Base-by-base conservation (phyloP, 139 green algal genomes). In the Chlorella sp. region DNA sequence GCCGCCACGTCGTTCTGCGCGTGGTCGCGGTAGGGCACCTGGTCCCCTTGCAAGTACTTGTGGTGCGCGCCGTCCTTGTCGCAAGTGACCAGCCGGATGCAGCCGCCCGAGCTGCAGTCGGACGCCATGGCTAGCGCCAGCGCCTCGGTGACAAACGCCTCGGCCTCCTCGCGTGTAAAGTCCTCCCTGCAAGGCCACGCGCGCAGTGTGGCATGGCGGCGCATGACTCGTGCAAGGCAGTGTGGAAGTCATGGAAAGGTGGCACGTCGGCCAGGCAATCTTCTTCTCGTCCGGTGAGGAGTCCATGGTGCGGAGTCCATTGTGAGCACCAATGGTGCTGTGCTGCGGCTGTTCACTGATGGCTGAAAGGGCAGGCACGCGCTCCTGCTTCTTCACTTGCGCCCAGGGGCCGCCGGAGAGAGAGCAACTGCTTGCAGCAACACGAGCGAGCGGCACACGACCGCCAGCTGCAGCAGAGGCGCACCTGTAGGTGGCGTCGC, bases 61-160 rank as follows among this genome's bases (percentile, higher is more conserved):
- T 84, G 69, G 32, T 85, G 71, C 17, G 81, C 80, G 5, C 92
- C 92, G 3, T 73, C 66, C 35, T 83, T 80, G 75, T 86, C 75
- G 5, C 95, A 34, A 1, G 90, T 94, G 2, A 96, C 86, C 26
- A 95, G 69, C 26, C 93, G 81, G 49, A 93, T 88, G 59, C 92
- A 75, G 31, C 93, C 93, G 30, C 93, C 93, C 6, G 87, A 94
- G 24, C 83, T 92, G 3, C 80, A 79, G 68, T 97, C 92, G 1
- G 84, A 72, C 0, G 90, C 73, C 88, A 97, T 95, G 35, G 93
- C 93, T 49, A 96, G 80, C n/a, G 87, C 86, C 10, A 96, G 30
- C 10, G 85, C 88, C 51, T 86, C 80, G 1, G 73, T 77, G 6
- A 94, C 91, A 66, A 95, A 82, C 26, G 75, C 62, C 75, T 96